Conservation (phyloP, 2,329 filamentous ascomycete genomes). For the Clarireedia sp. region DNA sequence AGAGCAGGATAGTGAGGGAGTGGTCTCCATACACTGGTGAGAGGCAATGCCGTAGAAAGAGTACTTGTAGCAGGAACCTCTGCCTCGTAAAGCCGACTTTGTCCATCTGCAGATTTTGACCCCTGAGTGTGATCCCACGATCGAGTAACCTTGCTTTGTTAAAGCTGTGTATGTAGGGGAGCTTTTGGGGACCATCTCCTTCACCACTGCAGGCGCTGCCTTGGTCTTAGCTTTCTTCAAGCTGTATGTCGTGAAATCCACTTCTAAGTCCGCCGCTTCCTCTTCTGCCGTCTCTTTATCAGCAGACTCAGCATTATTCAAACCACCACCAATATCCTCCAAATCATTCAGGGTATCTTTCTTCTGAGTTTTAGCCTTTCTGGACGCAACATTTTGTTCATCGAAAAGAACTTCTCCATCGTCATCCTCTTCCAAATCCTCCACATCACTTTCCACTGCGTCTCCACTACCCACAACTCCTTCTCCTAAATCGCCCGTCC, state of each 20-base stretch:
- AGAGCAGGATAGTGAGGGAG: constrained; percentile 86
- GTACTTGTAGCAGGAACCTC: constrained; percentile 95
- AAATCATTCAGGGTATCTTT: constrained; percentile 62
- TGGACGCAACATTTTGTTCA: constrained; percentile 36
- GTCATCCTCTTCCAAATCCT: constrained; percentile 49
- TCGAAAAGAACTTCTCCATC: constrained; percentile 46
- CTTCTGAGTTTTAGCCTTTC: constrained; percentile 34
- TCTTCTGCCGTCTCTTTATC: constrained; percentile 18
- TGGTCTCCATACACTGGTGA: constrained; percentile 97
- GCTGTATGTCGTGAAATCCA: constrained; percentile 78
- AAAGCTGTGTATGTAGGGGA: constrained; percentile 84
- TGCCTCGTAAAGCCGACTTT: constrained; percentile 86
- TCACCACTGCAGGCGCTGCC: constrained; percentile 41
- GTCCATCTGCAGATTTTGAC: constrained; percentile 99
- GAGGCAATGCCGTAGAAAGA: constrained; percentile 96
- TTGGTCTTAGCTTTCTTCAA: constrained; percentile 38
- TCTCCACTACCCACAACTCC: constrained; percentile 75
- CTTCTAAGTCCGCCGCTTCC: constrained; percentile 48
- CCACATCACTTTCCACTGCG: constrained; percentile 75
- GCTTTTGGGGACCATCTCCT: constrained; percentile 89
- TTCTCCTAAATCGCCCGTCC: constrained; percentile 51
- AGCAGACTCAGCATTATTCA: constrained; percentile 39
- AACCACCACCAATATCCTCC: constrained; percentile 69
- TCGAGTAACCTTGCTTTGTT: constrained; percentile 94
- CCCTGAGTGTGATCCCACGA: constrained; percentile 89